Conservation (phyloP, 176 grass and related monocot genomes). For the Rhynchospora pubera region DNA sequence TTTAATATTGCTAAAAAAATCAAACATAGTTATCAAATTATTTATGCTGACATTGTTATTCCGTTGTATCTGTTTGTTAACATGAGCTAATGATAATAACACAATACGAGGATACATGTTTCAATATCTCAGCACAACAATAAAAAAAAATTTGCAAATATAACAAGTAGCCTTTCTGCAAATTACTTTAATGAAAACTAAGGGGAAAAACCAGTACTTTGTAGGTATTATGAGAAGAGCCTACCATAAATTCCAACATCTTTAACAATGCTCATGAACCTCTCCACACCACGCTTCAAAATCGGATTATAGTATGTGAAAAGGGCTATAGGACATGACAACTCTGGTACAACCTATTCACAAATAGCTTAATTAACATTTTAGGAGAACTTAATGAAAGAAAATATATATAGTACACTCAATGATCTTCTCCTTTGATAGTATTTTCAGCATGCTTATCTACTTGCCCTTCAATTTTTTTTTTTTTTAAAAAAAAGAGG, state of each 20-base stretch:
- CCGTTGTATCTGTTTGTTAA: background rate
- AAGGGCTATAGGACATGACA: slow-evolving; percentile 86
- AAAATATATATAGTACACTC: background rate
- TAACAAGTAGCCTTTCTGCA: background rate
- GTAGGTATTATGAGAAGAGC: slow-evolving; percentile 15
- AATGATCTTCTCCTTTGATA: background rate
- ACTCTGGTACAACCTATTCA: slow-evolving; percentile 60
- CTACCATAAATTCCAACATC: slow-evolving; percentile 79
- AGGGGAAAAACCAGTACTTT: background rate
- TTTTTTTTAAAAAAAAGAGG: background rate
- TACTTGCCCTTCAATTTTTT: too few species aligned
- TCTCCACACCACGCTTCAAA: slow-evolving; percentile 72
- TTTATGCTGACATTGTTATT: background rate
- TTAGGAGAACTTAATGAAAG: background rate
- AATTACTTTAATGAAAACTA: background rate
- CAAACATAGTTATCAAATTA: background rate
- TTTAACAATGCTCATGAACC: slow-evolving; percentile 71
- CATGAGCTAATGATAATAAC: background rate
- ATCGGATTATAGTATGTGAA: slow-evolving; percentile 98
- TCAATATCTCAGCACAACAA: background rate
- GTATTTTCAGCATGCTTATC: background rate
- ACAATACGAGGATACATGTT: background rate
- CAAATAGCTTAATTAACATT: background rate
- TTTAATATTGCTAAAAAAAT: background rate
- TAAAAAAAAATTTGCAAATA: background rate